Evolutionary conservation across 2,329 filamentous ascomycete genomes (phyloP), one percentile per base, ranked within the genome.

Genomic region (Fusarium avenaceum): DNA sequence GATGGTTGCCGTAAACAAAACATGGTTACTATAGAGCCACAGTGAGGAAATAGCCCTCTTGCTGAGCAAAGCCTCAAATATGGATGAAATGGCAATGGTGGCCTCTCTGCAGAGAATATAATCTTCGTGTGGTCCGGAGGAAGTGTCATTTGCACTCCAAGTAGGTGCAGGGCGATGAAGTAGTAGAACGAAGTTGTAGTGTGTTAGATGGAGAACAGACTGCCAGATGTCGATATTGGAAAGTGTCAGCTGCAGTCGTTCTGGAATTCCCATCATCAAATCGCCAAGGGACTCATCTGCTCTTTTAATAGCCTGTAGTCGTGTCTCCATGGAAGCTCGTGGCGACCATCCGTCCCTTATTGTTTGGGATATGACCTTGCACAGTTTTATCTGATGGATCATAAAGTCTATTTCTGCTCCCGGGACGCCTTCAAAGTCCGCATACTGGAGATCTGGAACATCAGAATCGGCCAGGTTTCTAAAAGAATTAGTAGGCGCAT

Each of bases 21-120:
- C 58, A 20, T 62, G 47, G 7, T 62, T 62, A 14, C 58, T 62
- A 14, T 62, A 62, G 5, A 62, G 6, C 58, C 58, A 62, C 5
- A 62, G 10, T 4, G 42, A 62, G 6, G 58, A 55, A 1, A 42
- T 55, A 0, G 28, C 11, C 3, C 8, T 38, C 14, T 55, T 46
- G 6, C 28, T 35, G 1, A 62, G 30, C 2, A 62, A 14, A 4
- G 17, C 48, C n/a, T 62, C 58, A 4, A 62, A 62, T 5, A 62
- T 35, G 11, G 47, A 62, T 15, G 42, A 35, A 11, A 62, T 55
- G 0, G 58, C 17, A 4, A 62, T 17, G 6, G 58, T 28, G 10
- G 58, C 42, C 44, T 62, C 58, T 38, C 58, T 62, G 6, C 57
- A 62, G 5, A 62, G 42, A 0, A 62, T 55, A 2, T 35, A 42